phyloP scores from a whole-genome alignment of 2,329 filamentous ascomycete species.

The Neonectria ditissima region DNA sequence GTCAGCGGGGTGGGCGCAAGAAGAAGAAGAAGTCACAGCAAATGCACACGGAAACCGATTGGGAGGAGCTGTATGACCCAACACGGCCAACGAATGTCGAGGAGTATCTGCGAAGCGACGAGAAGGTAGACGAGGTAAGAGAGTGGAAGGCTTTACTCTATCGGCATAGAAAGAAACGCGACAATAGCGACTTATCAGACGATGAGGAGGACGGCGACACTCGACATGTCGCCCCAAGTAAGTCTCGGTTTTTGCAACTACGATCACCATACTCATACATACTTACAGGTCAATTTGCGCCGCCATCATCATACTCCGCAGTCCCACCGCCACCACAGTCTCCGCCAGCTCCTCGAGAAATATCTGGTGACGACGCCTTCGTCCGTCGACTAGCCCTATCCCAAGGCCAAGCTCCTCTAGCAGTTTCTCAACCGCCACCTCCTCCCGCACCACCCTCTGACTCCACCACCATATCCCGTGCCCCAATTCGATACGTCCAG shows the following conservation, averaged over 20 bases:
- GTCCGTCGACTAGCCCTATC: slow-evolving; percentile 71
- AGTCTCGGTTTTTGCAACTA: slow-evolving; percentile 23
- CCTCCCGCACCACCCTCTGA: slow-evolving; percentile 55
- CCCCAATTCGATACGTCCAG: slow-evolving; percentile 78
- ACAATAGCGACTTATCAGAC: slow-evolving; percentile 53
- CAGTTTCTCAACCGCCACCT: slow-evolving; percentile 48
- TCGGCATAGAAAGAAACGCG: slow-evolving; percentile 68
- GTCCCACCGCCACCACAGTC: slow-evolving; percentile 66
- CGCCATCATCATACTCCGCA: slow-evolving; percentile 67
- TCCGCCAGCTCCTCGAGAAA: slow-evolving; percentile 62
- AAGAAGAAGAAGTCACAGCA: slow-evolving; percentile 77
- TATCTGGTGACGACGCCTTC: slow-evolving; percentile 77
- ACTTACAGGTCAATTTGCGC: slow-evolving; percentile 68
- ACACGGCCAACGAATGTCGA: slow-evolving; percentile 84
- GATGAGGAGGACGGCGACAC: slow-evolving; percentile 53
- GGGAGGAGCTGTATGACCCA: slow-evolving; percentile 93
- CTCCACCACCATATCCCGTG: slow-evolving; percentile 77
- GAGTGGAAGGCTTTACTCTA: slow-evolving; percentile 90
- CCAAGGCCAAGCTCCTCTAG: slow-evolving; percentile 51
- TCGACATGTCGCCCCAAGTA: slow-evolving; percentile 49
- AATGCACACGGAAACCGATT: slow-evolving; percentile 74
- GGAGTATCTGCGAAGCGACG: slow-evolving; percentile 86
- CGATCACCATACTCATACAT: slow-evolving; percentile 34
- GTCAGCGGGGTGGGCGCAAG: slow-evolving; percentile 81
- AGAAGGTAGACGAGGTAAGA: slow-evolving; percentile 80